A percentile compares a stretch with the other conserved stretches of the same genome.
Conservation (phyloP, 352 stramenopile species). For the Globisporangium rhizosaccharum region DNA sequence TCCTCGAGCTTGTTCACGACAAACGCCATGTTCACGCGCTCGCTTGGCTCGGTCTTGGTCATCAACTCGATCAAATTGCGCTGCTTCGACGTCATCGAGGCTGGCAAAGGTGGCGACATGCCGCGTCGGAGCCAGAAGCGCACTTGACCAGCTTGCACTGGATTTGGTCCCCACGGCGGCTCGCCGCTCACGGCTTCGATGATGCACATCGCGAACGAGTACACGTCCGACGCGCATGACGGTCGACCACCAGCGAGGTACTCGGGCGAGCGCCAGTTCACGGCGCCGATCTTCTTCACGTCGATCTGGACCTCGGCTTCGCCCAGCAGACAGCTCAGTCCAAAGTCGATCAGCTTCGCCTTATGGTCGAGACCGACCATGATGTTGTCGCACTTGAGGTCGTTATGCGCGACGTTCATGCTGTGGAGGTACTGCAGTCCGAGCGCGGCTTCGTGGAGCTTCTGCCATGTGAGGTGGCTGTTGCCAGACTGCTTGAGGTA, state of each 20-base stretch:
- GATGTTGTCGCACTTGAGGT: constrained; percentile 21
- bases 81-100: background rate
- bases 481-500: constrained; percentile 1
- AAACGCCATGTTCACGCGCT: too few relatives aligned
- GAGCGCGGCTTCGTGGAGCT: too few relatives aligned
- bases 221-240: background rate
- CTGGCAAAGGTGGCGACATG: background rate
- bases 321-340: too few relatives aligned
- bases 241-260: too few relatives aligned
- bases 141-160: background rate
- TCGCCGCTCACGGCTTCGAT: background rate
- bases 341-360: too few relatives aligned
- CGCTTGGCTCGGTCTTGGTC: background rate
- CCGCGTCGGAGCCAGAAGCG: background rate
- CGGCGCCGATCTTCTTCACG: too few relatives aligned
- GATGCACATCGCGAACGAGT: constrained; percentile 1
- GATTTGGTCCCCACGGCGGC: background rate
- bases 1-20: too few relatives aligned
- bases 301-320: too few relatives aligned
- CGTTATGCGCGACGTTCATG: constrained; percentile 7
- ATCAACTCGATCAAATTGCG: constrained; percentile 2
- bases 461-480: constrained; percentile 2
- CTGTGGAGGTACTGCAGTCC: too few relatives aligned
- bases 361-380: constrained; percentile 3
- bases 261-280: too few relatives aligned